Evolutionary conservation across 441 rosid genomes (phyloP).

Genomic region (Hura crepitans): DNA sequence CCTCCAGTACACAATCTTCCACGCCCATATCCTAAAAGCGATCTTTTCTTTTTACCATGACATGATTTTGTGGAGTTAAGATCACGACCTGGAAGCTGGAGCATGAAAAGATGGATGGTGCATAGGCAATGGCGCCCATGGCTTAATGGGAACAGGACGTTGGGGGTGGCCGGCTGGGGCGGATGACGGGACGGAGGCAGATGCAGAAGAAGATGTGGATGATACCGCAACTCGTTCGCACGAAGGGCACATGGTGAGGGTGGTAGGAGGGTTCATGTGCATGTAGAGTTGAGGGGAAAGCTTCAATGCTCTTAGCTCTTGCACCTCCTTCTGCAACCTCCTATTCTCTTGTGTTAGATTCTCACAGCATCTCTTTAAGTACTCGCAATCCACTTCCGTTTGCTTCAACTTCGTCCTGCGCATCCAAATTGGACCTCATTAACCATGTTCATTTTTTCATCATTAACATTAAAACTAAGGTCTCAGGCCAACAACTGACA

Average conservation of each 20-base stretch:
- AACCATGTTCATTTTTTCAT: no score
- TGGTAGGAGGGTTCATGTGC: conserved; percentile 95
- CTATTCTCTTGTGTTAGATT: conserved; percentile 85
- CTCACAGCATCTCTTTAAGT: conserved; percentile 86
- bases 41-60: no score
- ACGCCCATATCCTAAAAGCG: no score
- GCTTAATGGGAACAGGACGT: conserved; percentile 37
- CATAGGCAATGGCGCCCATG: conserved; percentile 50
- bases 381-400: conserved; percentile 94
- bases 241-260: conserved; percentile 97
- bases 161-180: no score
- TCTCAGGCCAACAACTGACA: no score
- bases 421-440: no score
- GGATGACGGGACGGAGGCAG: conserved; percentile 15
- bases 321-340: conserved; percentile 82
- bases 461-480: no score
- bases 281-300: conserved; percentile 71
- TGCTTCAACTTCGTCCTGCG: conserved; percentile 94
- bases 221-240: conserved; percentile 83
- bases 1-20: no score
- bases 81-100: not conserved
- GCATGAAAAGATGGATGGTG: no score
- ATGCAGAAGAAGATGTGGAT: conserved; percentile 29
- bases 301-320: conserved; percentile 79
- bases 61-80: not conserved